Conservation (phyloP, 108 stramenopile species). For the Cyclostephanos tholiformis region DNA sequence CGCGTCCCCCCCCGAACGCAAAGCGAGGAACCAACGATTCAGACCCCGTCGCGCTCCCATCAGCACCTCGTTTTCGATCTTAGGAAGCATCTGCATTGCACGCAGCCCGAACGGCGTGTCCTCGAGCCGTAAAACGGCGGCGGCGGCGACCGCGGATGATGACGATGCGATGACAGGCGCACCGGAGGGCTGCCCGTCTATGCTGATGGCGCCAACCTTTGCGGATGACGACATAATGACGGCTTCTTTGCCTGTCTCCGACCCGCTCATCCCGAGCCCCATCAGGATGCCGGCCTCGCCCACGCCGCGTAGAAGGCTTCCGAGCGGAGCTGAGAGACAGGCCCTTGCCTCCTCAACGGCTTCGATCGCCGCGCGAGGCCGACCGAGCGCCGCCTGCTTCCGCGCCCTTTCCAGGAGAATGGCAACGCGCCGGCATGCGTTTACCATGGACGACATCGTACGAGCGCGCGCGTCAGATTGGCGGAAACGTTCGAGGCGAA, state of each 20-base stretch:
- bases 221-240: not conserved
- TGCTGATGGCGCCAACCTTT: not conserved
- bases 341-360: conserved; percentile 87
- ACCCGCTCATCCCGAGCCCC: conserved; percentile 17
- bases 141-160: conserved; percentile 12
- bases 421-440: conserved; percentile 79
- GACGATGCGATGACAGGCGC: not conserved
- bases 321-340: conserved; percentile 74
- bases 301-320: conserved; percentile 52
- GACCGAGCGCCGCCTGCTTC: conserved; percentile 76
- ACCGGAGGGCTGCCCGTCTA: not conserved
- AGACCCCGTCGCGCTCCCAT: conserved; percentile 80
- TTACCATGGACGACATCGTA: conserved; percentile 75
- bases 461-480: conserved; percentile 65
- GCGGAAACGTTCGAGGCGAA: conserved; percentile 62
- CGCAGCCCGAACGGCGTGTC: conserved; percentile 87
- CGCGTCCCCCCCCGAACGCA: conserved; percentile 89
- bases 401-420: conserved; percentile 73
- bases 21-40: conserved; percentile 84
- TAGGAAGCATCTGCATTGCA: conserved; percentile 84
- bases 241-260: not conserved
- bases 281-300: conserved; percentile 30
- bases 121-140: conserved; percentile 59
- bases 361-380: conserved; percentile 79
- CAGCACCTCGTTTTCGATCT: conserved; percentile 89